These are phyloP conservation scores for Gossypium davidsonii DNA, from an alignment of 441 rosid genomes.

Conservation along the genomic window DNA sequence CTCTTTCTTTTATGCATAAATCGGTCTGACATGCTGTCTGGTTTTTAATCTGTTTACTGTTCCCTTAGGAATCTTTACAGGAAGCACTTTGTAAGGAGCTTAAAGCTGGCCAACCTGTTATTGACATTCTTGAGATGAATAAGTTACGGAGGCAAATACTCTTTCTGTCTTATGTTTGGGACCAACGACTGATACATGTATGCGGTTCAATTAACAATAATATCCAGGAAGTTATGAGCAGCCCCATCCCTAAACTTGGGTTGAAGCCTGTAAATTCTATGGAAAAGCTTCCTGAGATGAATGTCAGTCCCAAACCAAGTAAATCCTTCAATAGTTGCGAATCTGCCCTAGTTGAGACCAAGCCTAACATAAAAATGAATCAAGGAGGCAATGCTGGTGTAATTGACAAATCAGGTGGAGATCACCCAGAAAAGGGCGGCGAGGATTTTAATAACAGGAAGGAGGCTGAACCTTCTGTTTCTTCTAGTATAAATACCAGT, in stretches of 20 bases:
- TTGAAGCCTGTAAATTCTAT: conserved; percentile 32
- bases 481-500: conserved; percentile 25
- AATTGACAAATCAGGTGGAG: conserved; percentile 23
- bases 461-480: conserved; percentile 30
- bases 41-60: conserved; percentile 8
- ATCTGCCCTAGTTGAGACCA: conserved; percentile 27
- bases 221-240: conserved; percentile 29
- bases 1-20: conserved; percentile 5
- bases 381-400: conserved; percentile 27
- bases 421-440: conserved; percentile 26
- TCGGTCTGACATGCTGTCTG: background rate
- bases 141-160: conserved; percentile 51
- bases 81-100: conserved; percentile 30
- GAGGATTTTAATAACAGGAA: conserved; percentile 26
- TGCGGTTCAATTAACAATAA: conserved; percentile 30
- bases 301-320: conserved; percentile 25
- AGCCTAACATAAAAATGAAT: conserved; percentile 28
- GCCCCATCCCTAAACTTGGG: conserved; percentile 31
- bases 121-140: conserved; percentile 68
- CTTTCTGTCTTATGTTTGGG: conserved; percentile 60
- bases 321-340: conserved; percentile 33
- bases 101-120: conserved; percentile 36
- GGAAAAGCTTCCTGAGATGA: conserved; percentile 35
- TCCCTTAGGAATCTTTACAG: conserved; percentile 46
- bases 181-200: conserved; percentile 46